Evolutionary conservation across 345 rosid genomes (phyloP).

Genomic region (Aegle marmelos): DNA sequence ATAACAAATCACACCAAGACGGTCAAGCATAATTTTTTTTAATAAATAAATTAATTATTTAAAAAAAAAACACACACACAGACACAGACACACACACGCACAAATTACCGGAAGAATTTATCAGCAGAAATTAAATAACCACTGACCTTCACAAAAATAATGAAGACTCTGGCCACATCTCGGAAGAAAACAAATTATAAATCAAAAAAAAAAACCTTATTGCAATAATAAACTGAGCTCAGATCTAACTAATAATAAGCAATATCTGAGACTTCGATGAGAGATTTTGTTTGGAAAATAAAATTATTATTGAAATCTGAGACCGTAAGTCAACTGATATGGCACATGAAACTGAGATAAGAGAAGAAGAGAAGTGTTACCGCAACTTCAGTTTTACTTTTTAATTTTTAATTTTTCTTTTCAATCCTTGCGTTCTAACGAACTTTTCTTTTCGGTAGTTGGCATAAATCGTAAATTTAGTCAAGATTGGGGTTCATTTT

Average conservation of each 20-base stretch:
- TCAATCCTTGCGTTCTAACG: conserved; percentile 34
- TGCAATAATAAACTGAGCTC: not conserved
- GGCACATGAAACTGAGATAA: not conserved
- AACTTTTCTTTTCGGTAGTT: conserved; percentile 31
- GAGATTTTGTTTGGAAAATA: not conserved
- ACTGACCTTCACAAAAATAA: conserved; percentile 22
- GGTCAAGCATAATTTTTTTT: not conserved
- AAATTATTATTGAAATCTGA: not conserved
- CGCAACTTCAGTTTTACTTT: conserved; percentile 25
- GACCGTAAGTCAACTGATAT: conserved; percentile 13
- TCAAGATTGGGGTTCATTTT: conserved; percentile 23
- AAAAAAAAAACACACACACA: too few species aligned
- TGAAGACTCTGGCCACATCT: conserved; percentile 11
- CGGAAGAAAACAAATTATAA: not conserved
- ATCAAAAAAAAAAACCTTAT: not conserved
- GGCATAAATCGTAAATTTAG: conserved; percentile 57
- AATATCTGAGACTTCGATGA: not conserved
- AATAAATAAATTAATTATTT: too few species aligned
- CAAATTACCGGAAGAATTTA: too few species aligned
- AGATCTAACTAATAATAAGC: not conserved
- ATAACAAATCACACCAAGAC: not conserved
- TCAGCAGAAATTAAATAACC: not conserved
- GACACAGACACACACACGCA: too few species aligned
- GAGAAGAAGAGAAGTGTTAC: conserved; percentile 13
- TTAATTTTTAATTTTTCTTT: not conserved